A percentile compares a stretch with the other conserved stretches of the same genome.
Evolutionary conservation across 192 early-diverging fungal genomes (phyloP).

Genomic region (Pilaira anomala): DNA sequence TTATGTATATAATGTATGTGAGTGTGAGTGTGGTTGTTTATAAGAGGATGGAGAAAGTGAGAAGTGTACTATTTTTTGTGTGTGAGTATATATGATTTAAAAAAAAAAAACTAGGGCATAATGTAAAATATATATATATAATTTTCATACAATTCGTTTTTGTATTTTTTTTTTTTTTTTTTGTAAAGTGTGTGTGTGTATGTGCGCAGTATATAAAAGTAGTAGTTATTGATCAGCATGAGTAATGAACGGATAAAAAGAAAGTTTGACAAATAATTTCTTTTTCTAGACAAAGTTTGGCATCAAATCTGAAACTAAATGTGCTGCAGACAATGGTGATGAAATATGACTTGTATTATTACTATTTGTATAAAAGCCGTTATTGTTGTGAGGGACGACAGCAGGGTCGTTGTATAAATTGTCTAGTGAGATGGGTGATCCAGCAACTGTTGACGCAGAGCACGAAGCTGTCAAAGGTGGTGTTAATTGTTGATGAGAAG

Average conservation of each 20-base stretch:
- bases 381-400: neutral
- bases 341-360: slow-evolving; percentile 3
- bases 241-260: slow-evolving; percentile 73
- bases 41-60: neutral
- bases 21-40: neutral
- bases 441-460: slow-evolving; percentile 16
- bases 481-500: neutral
- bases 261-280: slow-evolving; percentile 63
- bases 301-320: neutral
- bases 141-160: neutral
- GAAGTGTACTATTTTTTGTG: no score
- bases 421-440: slow-evolving; percentile 19
- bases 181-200: slow-evolving; percentile 3
- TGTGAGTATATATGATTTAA: neutral
- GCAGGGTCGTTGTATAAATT: slow-evolving; percentile 10
- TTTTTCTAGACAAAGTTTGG: slow-evolving; percentile 65
- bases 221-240: no score
- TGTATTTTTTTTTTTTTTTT: slow-evolving; percentile 15
- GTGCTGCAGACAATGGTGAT: slow-evolving; percentile 1
- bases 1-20: neutral
- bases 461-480: slow-evolving; percentile 13
- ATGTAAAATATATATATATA: neutral
- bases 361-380: neutral
- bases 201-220: no score
- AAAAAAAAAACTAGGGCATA: neutral